Conservation (phyloP, 2,329 filamentous ascomycete genomes). For the Paracorniculantispora psalliotae region DNA sequence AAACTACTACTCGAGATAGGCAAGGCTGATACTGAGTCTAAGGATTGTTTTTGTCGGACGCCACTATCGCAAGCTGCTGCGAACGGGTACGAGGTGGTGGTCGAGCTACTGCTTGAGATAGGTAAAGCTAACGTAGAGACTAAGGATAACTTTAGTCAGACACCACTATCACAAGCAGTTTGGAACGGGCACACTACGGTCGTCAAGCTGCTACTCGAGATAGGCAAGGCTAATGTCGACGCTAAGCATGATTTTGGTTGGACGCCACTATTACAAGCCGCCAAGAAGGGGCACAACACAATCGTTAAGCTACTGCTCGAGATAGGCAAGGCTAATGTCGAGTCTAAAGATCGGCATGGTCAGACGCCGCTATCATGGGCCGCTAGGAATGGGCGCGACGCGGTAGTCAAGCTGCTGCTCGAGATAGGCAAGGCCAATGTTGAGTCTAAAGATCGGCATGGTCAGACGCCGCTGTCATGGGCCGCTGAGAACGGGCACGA, state of each 20-base stretch:
- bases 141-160: background rate
- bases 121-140: background rate
- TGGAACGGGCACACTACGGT: background rate
- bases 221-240: conserved; percentile 4
- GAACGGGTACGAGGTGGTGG: background rate
- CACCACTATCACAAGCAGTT: background rate
- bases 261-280: background rate
- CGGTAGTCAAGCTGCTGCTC: too few relatives aligned
- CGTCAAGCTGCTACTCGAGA: conserved; percentile 5
- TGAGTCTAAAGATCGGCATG: too few relatives aligned
- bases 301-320: too few relatives aligned
- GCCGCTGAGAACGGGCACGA: too few relatives aligned
- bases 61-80: conserved; percentile 10
- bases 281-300: background rate
- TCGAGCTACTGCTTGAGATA: background rate
- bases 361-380: too few relatives aligned
- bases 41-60: conserved; percentile 1
- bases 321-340: too few relatives aligned
- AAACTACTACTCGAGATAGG: background rate
- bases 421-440: too few relatives aligned
- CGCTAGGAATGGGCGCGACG: too few relatives aligned
- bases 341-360: too few relatives aligned
- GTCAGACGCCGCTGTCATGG: too few relatives aligned
- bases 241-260: background rate
- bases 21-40: background rate